Evolutionary conservation across 306 rosid genomes (phyloP), one percentile per base, ranked within the genome.

Genomic region (Aeschynomene evenia): DNA sequence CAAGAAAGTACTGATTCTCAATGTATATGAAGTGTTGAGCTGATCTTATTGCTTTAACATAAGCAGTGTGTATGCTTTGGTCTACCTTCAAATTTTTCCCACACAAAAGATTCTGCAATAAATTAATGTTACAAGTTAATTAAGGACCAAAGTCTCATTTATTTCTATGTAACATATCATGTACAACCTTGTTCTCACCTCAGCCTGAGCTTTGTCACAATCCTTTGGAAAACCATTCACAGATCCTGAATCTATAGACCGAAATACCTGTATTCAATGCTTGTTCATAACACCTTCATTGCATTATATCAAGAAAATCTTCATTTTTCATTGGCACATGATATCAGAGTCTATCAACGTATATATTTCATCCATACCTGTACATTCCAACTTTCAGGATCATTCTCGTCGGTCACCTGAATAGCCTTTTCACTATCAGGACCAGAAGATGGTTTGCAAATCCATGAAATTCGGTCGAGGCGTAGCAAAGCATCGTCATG

Each of bases 171-270:
- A 74, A 80, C 68, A n/a, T n/a, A 49, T 49, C 46, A 20, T 19
- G 13, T 68, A 57, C 63, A 66, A n/a, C 46, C 64, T 67, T 34
- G 15, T 73, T 81, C 86, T 80, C 71, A 89, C 96, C 91, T 86
- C 83, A 62, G 81, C 73, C 73, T 80, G 83, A 62, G 96, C 91
- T 73, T 82, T 78, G 18, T 78, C 81, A 15, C 76, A 29, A 34
- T 83, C 89, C 81, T 89, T 86, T 19, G 96, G 96, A 61, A 89
- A 89, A 9, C 91, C 96, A 66, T 84, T 84, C 63, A 89, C 91
- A 0, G 96, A 88, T 71, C 96, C 96, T 49, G 96, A 89, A 77
- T 89, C 96, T 51, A 89, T 86, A 57, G 91, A 86, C 79, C 96
- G 81, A 77, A 86, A 89, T 16, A 89, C 77, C 96, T 89, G 85